These are phyloP conservation scores for Melampsora larici-populina DNA, from an alignment of 1,284 basidiomycete species.

Conservation along the genomic window DNA sequence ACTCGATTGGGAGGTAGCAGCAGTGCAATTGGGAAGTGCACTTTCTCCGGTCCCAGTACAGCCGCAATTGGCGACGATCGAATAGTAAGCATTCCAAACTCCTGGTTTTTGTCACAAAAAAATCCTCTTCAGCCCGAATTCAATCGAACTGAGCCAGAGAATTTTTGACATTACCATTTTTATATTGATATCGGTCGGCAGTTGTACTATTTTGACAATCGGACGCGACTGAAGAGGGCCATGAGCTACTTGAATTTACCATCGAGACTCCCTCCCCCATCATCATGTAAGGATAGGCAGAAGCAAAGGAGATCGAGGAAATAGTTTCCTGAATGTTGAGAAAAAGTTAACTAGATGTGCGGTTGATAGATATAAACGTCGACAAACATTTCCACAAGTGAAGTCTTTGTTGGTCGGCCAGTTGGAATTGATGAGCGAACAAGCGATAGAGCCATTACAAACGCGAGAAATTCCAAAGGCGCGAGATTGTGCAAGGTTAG, in stretches of 20 bases:
- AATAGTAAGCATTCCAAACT: not conserved
- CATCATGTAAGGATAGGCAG: not conserved
- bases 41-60: not conserved
- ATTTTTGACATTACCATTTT: not conserved
- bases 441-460: not conserved
- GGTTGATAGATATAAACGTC: not conserved
- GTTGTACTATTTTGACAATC: not conserved
- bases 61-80: not conserved
- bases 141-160: too few species aligned
- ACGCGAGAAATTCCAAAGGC: not conserved
- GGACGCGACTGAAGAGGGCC: not conserved
- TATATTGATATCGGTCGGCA: not conserved
- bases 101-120: not conserved
- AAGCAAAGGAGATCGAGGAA: not conserved
- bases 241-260: not conserved
- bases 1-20: not conserved
- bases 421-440: not conserved
- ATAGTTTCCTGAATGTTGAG: not conserved
- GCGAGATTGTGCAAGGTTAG: not conserved
- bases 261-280: not conserved
- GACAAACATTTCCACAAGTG: not conserved
- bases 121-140: not conserved
- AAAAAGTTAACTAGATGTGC: not conserved
- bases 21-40: constrained; percentile 1
- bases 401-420: not conserved